Conservation (phyloP, 345 rosid genomes). For the Conringia planisiliqua region DNA sequence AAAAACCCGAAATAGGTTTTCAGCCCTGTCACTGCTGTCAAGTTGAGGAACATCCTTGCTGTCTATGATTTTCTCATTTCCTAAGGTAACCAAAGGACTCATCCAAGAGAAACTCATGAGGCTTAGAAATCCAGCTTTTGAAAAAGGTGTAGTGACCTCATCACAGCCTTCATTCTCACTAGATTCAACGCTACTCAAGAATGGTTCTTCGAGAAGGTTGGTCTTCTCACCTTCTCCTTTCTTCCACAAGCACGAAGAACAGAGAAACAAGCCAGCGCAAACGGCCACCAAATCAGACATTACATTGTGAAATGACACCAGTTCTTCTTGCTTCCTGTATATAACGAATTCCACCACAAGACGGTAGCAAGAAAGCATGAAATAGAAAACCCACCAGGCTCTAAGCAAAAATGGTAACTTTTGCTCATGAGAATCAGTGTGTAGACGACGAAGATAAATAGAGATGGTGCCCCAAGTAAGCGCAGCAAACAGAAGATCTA, state of each 20-base stretch:
- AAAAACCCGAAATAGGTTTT: constrained; percentile 25
- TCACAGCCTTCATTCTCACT: constrained; percentile 17
- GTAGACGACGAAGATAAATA: constrained; percentile 33
- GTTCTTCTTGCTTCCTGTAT: constrained; percentile 20
- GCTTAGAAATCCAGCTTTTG: constrained; percentile 43
- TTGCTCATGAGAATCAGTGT: constrained; percentile 26
- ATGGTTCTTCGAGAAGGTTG: constrained; percentile 43
- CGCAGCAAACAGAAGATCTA: constrained; percentile 54
- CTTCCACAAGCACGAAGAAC: constrained; percentile 44
- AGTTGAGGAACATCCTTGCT: constrained; percentile 48
- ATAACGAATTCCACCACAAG: constrained; percentile 51
- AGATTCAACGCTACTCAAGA: constrained; percentile 27
- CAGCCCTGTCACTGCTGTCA: constrained; percentile 35
- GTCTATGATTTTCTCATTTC: constrained; percentile 42
- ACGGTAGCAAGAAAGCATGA: constrained; percentile 55
- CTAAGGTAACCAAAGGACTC: constrained; percentile 36
- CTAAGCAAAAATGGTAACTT: constrained; percentile 53
- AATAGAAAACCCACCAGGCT: constrained; percentile 68
- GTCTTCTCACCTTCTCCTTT: constrained; percentile 27
- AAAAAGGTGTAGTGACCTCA: constrained; percentile 31
- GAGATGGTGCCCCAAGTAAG: constrained; percentile 61
- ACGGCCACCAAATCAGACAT: constrained; percentile 53
- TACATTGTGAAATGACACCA: constrained; percentile 30
- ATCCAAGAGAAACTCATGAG: constrained; percentile 47
- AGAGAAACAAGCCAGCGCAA: constrained; percentile 50